These are phyloP conservation scores for Colletotrichum sp. DNA, from an alignment of 2,329 filamentous ascomycete species.

Conservation along the genomic window DNA sequence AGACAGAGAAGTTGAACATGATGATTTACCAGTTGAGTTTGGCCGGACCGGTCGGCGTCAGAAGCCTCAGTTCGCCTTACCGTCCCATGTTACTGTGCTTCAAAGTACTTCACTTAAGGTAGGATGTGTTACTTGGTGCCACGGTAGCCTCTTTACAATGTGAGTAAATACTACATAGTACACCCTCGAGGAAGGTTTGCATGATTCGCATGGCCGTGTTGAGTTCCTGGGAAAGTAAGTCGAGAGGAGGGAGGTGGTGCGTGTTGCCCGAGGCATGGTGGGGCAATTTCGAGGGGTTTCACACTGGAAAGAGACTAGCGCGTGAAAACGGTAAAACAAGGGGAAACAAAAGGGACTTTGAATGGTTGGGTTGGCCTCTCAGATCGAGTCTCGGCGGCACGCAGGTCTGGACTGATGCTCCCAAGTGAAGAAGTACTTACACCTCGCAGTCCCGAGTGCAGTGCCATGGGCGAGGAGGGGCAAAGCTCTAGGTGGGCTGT, in stretches of 20 bases:
- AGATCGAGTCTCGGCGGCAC: conserved; percentile 14
- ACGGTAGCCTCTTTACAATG: background rate
- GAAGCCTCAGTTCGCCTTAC: background rate
- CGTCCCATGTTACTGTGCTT: background rate
- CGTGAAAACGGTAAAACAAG: conserved; percentile 13
- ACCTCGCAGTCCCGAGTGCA: background rate
- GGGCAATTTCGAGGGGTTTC: conserved; percentile 22
- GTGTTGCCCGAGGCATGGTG: conserved; percentile 4
- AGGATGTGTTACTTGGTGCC: background rate
- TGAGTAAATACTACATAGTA: background rate
- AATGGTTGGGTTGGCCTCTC: background rate
- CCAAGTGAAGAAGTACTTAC: background rate
- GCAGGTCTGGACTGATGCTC: background rate
- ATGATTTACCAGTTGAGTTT: background rate
- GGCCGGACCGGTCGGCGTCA: background rate
- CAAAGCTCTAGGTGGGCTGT: background rate
- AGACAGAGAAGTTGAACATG: background rate
- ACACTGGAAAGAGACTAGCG: conserved; percentile 17
- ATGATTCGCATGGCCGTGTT: background rate
- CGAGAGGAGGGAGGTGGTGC: background rate
- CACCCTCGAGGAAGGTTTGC: background rate
- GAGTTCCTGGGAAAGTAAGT: conserved; percentile 1
- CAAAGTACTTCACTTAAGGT: background rate
- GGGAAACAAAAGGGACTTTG: conserved; percentile 6
- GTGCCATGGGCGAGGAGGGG: background rate